Conservation (phyloP, 495 filamentous ascomycete genomes). For the Penicillium mononematosum region DNA sequence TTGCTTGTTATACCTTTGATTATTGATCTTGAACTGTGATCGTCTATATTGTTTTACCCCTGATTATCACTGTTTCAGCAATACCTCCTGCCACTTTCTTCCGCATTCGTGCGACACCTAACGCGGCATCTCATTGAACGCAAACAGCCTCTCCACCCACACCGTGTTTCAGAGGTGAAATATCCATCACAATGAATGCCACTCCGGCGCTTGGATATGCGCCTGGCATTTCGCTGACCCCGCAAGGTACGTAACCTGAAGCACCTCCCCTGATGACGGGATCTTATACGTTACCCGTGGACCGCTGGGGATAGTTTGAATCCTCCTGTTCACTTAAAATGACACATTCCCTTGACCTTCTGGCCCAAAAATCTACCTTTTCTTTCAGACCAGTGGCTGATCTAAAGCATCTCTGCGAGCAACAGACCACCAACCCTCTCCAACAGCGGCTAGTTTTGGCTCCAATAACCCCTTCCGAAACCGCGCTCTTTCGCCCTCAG, state of each 20-base stretch:
- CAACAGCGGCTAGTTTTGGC: constrained; percentile 62
- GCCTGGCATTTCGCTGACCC: constrained; percentile 40
- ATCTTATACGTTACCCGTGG: not conserved
- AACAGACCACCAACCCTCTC: constrained; percentile 35
- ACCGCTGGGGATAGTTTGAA: not conserved
- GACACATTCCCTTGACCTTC: constrained; percentile 11
- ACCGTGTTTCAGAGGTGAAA: constrained; percentile 21
- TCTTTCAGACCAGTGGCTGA: constrained; percentile 10
- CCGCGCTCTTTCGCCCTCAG: constrained; percentile 72
- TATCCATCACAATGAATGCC: constrained; percentile 37
- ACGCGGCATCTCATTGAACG: constrained; percentile 14
- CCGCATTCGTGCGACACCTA: constrained; percentile 25
- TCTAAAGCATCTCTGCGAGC: constrained; percentile 13
- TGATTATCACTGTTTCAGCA: constrained; percentile 10
- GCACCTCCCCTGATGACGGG: not conserved
- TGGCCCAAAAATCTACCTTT: not conserved
- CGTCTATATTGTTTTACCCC: constrained; percentile 4
- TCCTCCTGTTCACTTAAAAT: constrained; percentile 11
- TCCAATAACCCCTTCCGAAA: constrained; percentile 99
- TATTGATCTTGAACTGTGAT: too few species aligned
- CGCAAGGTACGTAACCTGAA: constrained; percentile 40
- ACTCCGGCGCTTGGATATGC: constrained; percentile 40
- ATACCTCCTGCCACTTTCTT: constrained; percentile 7
- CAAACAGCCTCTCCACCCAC: constrained; percentile 21
- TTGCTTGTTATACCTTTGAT: not conserved